Evolutionary conservation across 805 yeast genomes (phyloP).

Genomic region (Teunomyces funiuensis): DNA sequence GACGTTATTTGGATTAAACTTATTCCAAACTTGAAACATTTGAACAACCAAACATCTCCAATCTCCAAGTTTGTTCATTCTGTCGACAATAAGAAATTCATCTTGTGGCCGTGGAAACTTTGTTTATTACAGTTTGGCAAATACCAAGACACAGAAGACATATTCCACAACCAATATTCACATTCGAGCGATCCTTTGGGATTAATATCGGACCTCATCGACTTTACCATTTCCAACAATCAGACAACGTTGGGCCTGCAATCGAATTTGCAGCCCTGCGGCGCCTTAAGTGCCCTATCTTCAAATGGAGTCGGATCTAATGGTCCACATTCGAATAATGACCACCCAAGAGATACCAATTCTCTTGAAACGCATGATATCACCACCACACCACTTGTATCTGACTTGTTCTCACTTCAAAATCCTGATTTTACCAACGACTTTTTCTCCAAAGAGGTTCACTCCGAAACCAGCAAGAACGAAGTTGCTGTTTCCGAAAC

Average conservation of each 20-base stretch:
- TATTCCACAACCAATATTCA: background rate
- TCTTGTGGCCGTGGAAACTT: slow-evolving; percentile 72
- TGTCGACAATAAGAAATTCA: slow-evolving; percentile 52
- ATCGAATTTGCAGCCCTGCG: slow-evolving; percentile 10
- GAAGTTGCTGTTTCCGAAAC: background rate
- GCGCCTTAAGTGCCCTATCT: slow-evolving; percentile 15
- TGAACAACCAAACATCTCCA: slow-evolving; percentile 66
- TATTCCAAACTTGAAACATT: slow-evolving; percentile 65
- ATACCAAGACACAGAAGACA: slow-evolving; percentile 16
- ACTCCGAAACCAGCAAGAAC: slow-evolving; percentile 1
- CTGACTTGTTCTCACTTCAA: slow-evolving; percentile 14
- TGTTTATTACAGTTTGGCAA: slow-evolving; percentile 58
- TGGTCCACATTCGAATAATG: slow-evolving; percentile 13
- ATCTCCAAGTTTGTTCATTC: slow-evolving; percentile 57
- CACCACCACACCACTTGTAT: slow-evolving; percentile 13
- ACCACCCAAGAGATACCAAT: slow-evolving; percentile 13
- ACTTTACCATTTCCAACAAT: slow-evolving; percentile 27
- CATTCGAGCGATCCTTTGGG: slow-evolving; percentile 27
- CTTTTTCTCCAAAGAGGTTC: slow-evolving; percentile 12
- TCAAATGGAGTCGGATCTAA: slow-evolving; percentile 11
- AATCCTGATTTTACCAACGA: slow-evolving; percentile 13
- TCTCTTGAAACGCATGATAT: slow-evolving; percentile 13
- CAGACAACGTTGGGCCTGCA: slow-evolving; percentile 7
- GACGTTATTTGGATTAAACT: slow-evolving; percentile 60
- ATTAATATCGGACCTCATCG: slow-evolving; percentile 37